Percentiles rank a stretch among this genome's conserved stretches.
Conservation (phyloP, 257 asterid species). For the Ilex aquifolium region DNA sequence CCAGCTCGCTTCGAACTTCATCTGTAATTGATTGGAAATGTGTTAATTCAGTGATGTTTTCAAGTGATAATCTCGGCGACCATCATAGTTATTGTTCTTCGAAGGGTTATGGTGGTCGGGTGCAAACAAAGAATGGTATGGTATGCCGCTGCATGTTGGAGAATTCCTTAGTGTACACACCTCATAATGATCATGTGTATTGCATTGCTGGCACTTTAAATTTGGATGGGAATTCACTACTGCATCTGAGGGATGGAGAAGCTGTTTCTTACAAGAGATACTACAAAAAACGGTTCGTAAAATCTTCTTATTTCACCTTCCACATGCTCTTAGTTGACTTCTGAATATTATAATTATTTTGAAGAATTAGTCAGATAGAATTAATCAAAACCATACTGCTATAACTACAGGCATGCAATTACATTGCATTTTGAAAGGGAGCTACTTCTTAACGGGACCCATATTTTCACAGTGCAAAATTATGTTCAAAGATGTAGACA, state of each 20-base stretch:
- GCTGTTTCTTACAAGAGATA: slow-evolving; percentile 39
- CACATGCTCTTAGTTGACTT: background rate
- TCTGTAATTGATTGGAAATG: slow-evolving; percentile 44
- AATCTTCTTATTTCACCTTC: background rate
- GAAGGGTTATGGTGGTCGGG: slow-evolving; percentile 10
- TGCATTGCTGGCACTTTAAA: slow-evolving; percentile 36
- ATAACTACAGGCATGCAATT: slow-evolving; percentile 55
- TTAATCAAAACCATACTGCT: background rate
- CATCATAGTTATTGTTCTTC: slow-evolving; percentile 14
- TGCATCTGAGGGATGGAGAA: slow-evolving; percentile 32
- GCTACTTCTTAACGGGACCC: slow-evolving; percentile 45
- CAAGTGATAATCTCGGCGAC: slow-evolving; percentile 4
- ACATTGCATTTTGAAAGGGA: slow-evolving; percentile 35
- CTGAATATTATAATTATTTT: background rate
- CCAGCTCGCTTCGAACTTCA: slow-evolving; percentile 9
- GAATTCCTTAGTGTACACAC: slow-evolving; percentile 61
- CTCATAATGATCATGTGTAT: slow-evolving; percentile 53
- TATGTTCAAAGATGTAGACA: slow-evolving; percentile 39
- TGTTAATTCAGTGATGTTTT: slow-evolving; percentile 28
- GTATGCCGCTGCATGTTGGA: slow-evolving; percentile 55
- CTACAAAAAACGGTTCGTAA: slow-evolving; percentile 38
- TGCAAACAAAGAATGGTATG: slow-evolving; percentile 42
- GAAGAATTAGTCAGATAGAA: background rate
- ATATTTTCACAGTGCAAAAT: slow-evolving; percentile 38
- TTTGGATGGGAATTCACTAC: slow-evolving; percentile 35